Percentiles rank a stretch among this genome's conserved stretches.
Conservation (phyloP, 192 early-diverging fungal species). For the Mortierella hygrophila region DNA sequence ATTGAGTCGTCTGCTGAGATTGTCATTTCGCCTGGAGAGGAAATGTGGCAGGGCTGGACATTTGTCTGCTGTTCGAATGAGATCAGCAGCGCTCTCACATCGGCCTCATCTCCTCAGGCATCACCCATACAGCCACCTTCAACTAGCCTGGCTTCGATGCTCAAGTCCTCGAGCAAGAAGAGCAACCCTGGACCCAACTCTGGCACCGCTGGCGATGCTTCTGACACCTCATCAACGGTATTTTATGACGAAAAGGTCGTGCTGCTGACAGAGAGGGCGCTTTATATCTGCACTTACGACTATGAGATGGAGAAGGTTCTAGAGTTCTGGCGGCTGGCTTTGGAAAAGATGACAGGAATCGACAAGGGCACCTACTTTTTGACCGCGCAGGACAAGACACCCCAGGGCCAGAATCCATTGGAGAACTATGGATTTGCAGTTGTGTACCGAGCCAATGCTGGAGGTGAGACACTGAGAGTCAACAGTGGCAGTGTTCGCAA, state of each 20-base stretch:
- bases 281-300: conserved; percentile 79
- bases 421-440: conserved; percentile 68
- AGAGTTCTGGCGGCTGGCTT: conserved; percentile 71
- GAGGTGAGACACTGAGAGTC: conserved; percentile 62
- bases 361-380: conserved; percentile 65
- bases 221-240: neutral
- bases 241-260: conserved; percentile 76
- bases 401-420: conserved; percentile 28
- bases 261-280: conserved; percentile 69
- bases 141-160: neutral
- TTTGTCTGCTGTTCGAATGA: conserved; percentile 67
- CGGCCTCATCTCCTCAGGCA: conserved; percentile 30
- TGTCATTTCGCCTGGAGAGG: conserved; percentile 75
- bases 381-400: conserved; percentile 19
- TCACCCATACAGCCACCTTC: neutral
- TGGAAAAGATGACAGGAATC: conserved; percentile 66
- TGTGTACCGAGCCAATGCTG: conserved; percentile 54
- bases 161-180: neutral
- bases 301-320: conserved; percentile 77
- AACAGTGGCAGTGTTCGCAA: conserved; percentile 68
- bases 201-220: neutral
- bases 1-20: conserved; percentile 58
- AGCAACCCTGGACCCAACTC: neutral
- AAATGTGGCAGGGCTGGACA: conserved; percentile 71
- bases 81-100: conserved; percentile 57